Evolutionary conservation across 805 yeast species (phyloP).

Genomic region (Candida methanosorbosa): DNA sequence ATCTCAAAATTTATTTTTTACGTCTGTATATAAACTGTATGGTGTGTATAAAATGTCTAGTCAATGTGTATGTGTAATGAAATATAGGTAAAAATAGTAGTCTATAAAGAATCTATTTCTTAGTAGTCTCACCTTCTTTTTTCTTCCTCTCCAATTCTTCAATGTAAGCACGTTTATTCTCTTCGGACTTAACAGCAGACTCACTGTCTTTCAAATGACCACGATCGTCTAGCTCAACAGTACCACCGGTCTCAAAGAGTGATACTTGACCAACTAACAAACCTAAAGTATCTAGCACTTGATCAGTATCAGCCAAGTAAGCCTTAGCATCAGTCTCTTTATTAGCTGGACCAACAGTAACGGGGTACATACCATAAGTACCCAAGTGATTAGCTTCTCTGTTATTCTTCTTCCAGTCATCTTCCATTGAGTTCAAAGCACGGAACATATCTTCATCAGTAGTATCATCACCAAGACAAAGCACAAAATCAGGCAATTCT

Average conservation of each 20-base stretch:
- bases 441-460: slow-evolving; percentile 98
- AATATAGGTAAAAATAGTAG: too few species aligned
- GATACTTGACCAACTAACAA: slow-evolving; percentile 73
- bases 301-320: slow-evolving; percentile 75
- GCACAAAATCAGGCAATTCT: slow-evolving; percentile 69
- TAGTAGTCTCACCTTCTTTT: too few species aligned
- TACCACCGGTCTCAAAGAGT: slow-evolving; percentile 68
- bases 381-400: slow-evolving; percentile 37
- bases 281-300: slow-evolving; percentile 79
- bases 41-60: too few species aligned
- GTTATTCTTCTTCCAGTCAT: slow-evolving; percentile 35
- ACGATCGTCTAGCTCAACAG: slow-evolving; percentile 66
- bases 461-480: slow-evolving; percentile 91
- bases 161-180: neutral
- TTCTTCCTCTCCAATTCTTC: too few species aligned
- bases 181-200: slow-evolving; percentile 32
- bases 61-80: too few species aligned
- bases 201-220: slow-evolving; percentile 54
- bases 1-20: too few species aligned
- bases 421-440: slow-evolving; percentile 58
- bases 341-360: slow-evolving; percentile 88
- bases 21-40: too few species aligned
- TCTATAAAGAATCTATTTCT: too few species aligned
- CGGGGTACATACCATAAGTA: slow-evolving; percentile 65
- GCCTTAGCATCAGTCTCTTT: slow-evolving; percentile 80